Conservation (phyloP, 345 rosid species). For the Moringa oleifera region DNA sequence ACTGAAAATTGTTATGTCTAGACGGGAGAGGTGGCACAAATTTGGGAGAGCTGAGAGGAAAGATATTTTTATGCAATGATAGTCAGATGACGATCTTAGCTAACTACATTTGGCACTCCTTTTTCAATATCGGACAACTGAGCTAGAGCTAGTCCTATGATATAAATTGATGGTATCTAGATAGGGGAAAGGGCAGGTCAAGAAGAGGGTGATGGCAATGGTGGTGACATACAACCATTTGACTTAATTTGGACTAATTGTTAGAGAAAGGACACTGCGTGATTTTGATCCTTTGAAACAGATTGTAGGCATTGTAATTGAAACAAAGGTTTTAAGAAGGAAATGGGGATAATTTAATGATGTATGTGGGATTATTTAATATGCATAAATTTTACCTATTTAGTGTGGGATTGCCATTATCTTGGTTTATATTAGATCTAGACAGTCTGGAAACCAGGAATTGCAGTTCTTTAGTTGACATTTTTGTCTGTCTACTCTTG, state of each 20-base stretch:
- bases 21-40: constrained; percentile 1
- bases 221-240: not conserved
- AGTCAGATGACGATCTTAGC: too few relatives aligned
- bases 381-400: not conserved
- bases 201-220: not conserved
- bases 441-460: not conserved
- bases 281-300: not conserved
- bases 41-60: not conserved
- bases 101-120: not conserved
- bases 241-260: too few relatives aligned
- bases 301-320: too few relatives aligned
- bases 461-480: not conserved
- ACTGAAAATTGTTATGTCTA: too few relatives aligned
- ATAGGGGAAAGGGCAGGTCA: too few relatives aligned
- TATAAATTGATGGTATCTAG: too few relatives aligned
- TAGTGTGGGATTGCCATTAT: too few relatives aligned
- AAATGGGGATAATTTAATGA: not conserved
- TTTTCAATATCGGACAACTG: not conserved
- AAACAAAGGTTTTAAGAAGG: too few relatives aligned
- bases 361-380: not conserved
- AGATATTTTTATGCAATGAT: too few relatives aligned
- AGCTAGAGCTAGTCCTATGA: not conserved
- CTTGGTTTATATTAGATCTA: too few relatives aligned
- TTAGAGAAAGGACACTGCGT: not conserved
- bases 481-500: constrained; percentile 3